Conservation (phyloP, 169 alveolate genomes). For the Cryptosporidium viatorum region DNA sequence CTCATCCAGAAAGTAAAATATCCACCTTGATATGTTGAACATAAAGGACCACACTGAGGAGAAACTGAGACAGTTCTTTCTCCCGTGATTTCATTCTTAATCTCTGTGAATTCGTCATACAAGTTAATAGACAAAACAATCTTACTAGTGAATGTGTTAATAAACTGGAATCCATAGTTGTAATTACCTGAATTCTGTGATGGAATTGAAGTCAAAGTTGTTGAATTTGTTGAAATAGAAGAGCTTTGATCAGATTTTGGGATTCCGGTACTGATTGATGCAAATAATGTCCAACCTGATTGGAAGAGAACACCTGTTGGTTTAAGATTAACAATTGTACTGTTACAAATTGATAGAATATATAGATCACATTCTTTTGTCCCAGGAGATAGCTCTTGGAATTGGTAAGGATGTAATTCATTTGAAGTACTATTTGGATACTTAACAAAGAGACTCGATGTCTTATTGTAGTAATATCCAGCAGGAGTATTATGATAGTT, state of each 20-base stretch:
- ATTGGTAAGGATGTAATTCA: neutral
- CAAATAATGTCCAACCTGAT: slow-evolving; percentile 23
- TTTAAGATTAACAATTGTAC: slow-evolving; percentile 4
- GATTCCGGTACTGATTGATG: slow-evolving; percentile 20
- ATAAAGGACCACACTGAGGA: slow-evolving; percentile 33
- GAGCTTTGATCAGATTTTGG: neutral
- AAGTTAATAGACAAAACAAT: neutral
- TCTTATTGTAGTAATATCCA: slow-evolving; percentile 6
- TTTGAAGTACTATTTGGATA: neutral
- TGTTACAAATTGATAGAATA: neutral
- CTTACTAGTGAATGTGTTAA: slow-evolving; percentile 14
- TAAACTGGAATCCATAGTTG: slow-evolving; percentile 28
- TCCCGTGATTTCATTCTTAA: slow-evolving; percentile 28
- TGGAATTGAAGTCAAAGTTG: neutral
- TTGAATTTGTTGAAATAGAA: neutral
- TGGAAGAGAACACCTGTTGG: slow-evolving; percentile 28
- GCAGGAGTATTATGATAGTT: slow-evolving; percentile 19
- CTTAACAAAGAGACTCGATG: slow-evolving; percentile 15
- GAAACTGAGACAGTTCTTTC: slow-evolving; percentile 28
- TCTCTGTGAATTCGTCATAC: slow-evolving; percentile 3
- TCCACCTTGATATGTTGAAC: slow-evolving; percentile 12
- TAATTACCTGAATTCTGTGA: neutral
- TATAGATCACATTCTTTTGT: slow-evolving; percentile 2
- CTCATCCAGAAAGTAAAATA: slow-evolving; percentile 23
- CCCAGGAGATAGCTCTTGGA: slow-evolving; percentile 25